Base-by-base conservation (phyloP, 2,329 filamentous ascomycete genomes). In the Huntiella omanensis region DNA sequence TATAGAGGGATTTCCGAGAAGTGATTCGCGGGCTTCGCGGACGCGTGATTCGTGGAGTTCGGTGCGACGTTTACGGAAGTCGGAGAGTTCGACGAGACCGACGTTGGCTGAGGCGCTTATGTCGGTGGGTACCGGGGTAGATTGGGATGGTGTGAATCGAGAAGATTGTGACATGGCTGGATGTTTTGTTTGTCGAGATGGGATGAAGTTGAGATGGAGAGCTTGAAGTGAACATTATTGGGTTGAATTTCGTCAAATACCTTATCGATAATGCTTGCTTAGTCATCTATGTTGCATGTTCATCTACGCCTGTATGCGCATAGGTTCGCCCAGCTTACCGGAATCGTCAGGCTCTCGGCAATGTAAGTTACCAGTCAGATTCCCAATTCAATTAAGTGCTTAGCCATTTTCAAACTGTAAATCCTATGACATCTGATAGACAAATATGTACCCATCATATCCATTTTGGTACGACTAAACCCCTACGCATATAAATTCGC, bases 21-120 rank as follows among this genome's bases (percentile, higher is more conserved):
- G 19, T 36, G 68, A 70, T 53, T 83, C 80, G 56, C 78, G 76
- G 10, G 75, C 79, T 56, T 91, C 84, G 56, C 82, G 75, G 57
- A 91, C 84, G 57, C 91, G 88, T 58, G 84, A 79, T 60, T 95
- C 88, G 41, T 94, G 68, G n/a, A 87, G 84, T 62, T 95, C 85
- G 54, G 86, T 87, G 61, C 88, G 84, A 50, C 91, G 79, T 65
- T 98, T 96, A 62, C 88, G 85, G 61, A 93, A 96, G 59, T 96
- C 91, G 53, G 83, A 85, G 38, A 95, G 77, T 49, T 83, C 76
- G 45, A 96, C 88, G 2, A 98, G 77, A 36, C 91, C 91, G 53
- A 95, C 86, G 0, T 85, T 93, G 57, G 85, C 78, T 46, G 77
- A 83, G 50, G 88, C 88, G 41, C 94, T 70, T 11, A 85, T 70